Percentiles rank a stretch among this genome's conserved stretches.
phyloP scores from a whole-genome alignment of 2,329 filamentous ascomycete genomes.

The Neoarthrinium moseri region DNA sequence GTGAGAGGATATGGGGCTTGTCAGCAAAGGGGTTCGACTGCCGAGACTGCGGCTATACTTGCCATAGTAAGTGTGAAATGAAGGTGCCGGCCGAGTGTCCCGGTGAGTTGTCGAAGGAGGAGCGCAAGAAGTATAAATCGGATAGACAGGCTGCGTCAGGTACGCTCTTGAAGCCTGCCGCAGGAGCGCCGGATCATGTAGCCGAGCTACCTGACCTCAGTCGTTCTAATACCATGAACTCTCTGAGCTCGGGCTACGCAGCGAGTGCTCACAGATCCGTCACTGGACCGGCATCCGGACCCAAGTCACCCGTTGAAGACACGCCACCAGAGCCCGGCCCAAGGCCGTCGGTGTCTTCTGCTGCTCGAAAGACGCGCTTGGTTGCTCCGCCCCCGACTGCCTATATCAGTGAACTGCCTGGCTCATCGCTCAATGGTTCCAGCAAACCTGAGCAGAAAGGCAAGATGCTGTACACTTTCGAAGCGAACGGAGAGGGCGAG shows the following conservation, averaged over 20 bases:
- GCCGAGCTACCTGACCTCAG: constrained; percentile 68
- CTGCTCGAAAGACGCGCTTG: constrained; percentile 63
- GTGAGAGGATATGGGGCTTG: constrained; percentile 94
- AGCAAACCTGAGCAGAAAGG: constrained; percentile 61
- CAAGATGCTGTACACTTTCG: constrained; percentile 88
- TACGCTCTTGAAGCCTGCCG: constrained; percentile 48
- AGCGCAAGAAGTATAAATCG: constrained; percentile 88
- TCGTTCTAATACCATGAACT: constrained; percentile 86
- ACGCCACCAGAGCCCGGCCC: constrained; percentile 39
- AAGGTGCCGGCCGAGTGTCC: constrained; percentile 96
- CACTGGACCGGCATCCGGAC: constrained; percentile 49
- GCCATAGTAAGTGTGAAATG: constrained; percentile 98
- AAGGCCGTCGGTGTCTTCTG: constrained; percentile 44
- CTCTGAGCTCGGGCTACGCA: constrained; percentile 83
- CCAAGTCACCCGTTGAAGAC: constrained; percentile 51
- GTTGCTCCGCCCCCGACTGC: constrained; percentile 83
- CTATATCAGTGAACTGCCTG: constrained; percentile 70
- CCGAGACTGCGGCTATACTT: constrained; percentile 94
- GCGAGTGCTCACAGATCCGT: constrained; percentile 75
- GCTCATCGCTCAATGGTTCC: constrained; percentile 45
- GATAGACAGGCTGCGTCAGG: constrained; percentile 80
- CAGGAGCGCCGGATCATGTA: constrained; percentile 47
- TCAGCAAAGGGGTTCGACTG: constrained; percentile 97
- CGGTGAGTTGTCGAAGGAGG: constrained; percentile 89
- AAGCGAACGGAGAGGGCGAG: constrained; percentile 78